Evolutionary conservation across 345 rosid genomes (phyloP).

Genomic region (Pistacia vera): DNA sequence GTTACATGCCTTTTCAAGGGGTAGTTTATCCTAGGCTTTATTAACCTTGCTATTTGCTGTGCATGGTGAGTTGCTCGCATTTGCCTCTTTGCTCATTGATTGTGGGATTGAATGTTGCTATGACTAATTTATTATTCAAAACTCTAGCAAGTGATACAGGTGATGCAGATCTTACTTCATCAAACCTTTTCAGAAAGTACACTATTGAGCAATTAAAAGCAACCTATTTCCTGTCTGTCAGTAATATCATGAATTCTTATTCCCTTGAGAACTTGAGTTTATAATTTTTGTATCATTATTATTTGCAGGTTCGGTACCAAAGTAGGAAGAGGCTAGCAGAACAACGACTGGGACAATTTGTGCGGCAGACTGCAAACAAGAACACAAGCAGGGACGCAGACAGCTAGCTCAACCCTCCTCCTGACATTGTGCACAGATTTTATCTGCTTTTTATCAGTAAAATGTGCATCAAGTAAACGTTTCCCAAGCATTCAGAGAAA

Average conservation of each 20-base stretch:
- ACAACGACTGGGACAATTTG: constrained; percentile 39
- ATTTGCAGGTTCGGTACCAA: constrained; percentile 34
- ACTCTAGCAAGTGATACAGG: background rate
- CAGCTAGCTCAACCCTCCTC: constrained; percentile 9
- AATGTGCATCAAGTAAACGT: background rate
- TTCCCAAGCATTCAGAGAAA: background rate
- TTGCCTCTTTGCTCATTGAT: background rate
- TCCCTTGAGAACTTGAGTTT: background rate
- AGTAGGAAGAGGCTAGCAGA: constrained; percentile 40
- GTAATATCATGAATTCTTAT: background rate
- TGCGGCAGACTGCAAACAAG: constrained; percentile 27
- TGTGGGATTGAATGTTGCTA: background rate
- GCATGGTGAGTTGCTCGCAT: background rate
- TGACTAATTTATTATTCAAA: background rate
- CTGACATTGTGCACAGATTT: background rate
- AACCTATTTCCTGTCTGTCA: background rate
- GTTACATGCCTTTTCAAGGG: background rate
- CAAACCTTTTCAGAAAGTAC: background rate
- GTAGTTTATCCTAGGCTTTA: background rate
- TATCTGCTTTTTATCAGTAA: background rate
- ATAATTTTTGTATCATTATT: background rate
- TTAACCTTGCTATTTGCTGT: background rate
- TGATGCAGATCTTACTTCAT: background rate
- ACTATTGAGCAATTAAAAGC: background rate
- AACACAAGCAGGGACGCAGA: constrained; percentile 27